A percentile compares a stretch with the other conserved stretches of the same genome.
phyloP scores from a whole-genome alignment of 1,139 yeast genomes.

The Magnusiomyces suaveolens region DNA sequence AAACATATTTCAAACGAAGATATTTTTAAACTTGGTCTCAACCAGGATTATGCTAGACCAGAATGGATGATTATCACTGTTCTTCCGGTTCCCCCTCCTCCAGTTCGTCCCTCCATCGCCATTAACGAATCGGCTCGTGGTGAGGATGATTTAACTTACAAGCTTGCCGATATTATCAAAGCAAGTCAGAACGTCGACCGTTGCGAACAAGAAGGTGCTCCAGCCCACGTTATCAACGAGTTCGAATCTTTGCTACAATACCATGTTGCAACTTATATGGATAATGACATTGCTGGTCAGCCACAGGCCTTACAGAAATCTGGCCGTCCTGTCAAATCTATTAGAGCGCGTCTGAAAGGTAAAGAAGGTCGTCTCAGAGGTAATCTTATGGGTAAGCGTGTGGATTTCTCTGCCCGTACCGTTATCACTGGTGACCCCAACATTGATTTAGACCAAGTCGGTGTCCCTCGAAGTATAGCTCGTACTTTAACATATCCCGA shows the following conservation, averaged over 20 bases:
- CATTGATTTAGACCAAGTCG: constrained; percentile 93
- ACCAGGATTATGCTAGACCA: constrained; percentile 94
- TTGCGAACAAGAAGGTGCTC: constrained; percentile 96
- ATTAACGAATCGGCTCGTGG: constrained; percentile 98
- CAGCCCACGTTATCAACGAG: constrained; percentile 95
- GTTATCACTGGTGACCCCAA: constrained; percentile 99
- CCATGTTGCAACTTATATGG: constrained; percentile 99
- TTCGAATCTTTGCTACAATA: constrained; percentile 91
- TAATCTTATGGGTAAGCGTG: constrained; percentile 98
- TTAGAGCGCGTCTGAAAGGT: constrained; percentile 97
- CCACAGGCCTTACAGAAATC: constrained; percentile 98
- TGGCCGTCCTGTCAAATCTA: constrained; percentile 96
- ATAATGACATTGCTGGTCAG: constrained; percentile 99
- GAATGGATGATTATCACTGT: constrained; percentile 98
- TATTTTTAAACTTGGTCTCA: constrained; percentile 72
- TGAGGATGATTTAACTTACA: constrained; percentile 97
- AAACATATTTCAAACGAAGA: constrained; percentile 85
- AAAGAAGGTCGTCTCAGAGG: constrained; percentile 98
- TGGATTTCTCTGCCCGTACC: constrained; percentile 96
- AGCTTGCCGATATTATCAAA: constrained; percentile 90
- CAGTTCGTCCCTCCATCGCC: constrained; percentile 97
- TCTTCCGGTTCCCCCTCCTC: constrained; percentile 99
- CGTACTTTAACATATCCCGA: constrained; percentile 94
- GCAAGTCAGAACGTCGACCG: constrained; percentile 95
- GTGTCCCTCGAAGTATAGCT: constrained; percentile 95